Evolutionary conservation across 1,284 basidiomycete species (phyloP).

Genomic region (Pisolithus thermaeus): DNA sequence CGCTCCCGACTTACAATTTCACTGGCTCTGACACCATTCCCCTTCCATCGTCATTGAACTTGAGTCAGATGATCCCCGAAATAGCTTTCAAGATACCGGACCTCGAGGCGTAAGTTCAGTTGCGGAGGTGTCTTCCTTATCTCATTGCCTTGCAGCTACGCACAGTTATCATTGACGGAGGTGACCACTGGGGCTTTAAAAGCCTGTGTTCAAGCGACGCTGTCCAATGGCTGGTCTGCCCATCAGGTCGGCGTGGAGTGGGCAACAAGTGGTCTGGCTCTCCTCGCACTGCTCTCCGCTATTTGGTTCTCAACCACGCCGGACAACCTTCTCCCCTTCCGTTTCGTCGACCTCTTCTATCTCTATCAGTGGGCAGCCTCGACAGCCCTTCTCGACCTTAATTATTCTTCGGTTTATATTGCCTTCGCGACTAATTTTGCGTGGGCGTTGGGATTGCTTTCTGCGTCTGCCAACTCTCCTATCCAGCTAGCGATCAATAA

Average conservation of each 20-base stretch:
- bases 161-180: slow-evolving; percentile 73
- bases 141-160: slow-evolving; percentile 41
- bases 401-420: slow-evolving; percentile 81
- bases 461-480: slow-evolving; percentile 44
- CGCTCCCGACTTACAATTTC: slow-evolving; percentile 83
- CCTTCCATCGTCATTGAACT: slow-evolving; percentile 56
- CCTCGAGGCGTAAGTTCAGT: slow-evolving; percentile 60
- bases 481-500: slow-evolving; percentile 77
- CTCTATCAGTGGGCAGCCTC: slow-evolving; percentile 80
- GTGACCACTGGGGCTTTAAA: slow-evolving; percentile 64
- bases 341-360: slow-evolving; percentile 76
- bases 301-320: slow-evolving; percentile 57
- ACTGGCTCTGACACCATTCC: slow-evolving; percentile 73
- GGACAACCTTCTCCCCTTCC: slow-evolving; percentile 46
- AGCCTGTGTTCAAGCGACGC: slow-evolving; percentile 87
- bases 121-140: not conserved
- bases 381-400: slow-evolving; percentile 74
- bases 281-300: slow-evolving; percentile 65
- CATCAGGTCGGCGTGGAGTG: slow-evolving; percentile 74
- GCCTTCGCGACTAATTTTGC: slow-evolving; percentile 82
- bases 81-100: slow-evolving; percentile 90
- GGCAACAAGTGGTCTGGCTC: slow-evolving; percentile 65
- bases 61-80: slow-evolving; percentile 57
- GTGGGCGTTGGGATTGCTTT: slow-evolving; percentile 85
- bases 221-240: slow-evolving; percentile 87